These are phyloP conservation scores for Vigna angularis DNA, from an alignment of 306 rosid genomes.

Conservation along the genomic window DNA sequence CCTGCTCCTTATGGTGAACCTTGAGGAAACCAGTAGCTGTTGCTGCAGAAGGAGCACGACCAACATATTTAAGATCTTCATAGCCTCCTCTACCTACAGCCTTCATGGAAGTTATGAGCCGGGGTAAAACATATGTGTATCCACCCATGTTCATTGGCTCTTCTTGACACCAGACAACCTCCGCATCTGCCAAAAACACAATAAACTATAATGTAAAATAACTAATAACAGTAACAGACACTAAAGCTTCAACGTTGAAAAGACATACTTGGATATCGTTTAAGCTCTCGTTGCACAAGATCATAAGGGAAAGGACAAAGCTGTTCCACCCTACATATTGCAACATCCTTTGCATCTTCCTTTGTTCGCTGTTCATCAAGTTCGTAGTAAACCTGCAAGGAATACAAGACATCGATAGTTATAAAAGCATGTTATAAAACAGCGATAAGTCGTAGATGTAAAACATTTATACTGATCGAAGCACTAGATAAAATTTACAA, in stretches of 20 bases:
- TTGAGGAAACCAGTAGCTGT: constrained; percentile 88
- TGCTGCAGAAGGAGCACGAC: constrained; percentile 95
- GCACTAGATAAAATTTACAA: not conserved
- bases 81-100: constrained; percentile 70
- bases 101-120: constrained; percentile 81
- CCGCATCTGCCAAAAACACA: constrained; percentile 73
- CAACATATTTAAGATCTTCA: constrained; percentile 76
- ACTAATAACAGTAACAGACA: not conserved
- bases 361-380: constrained; percentile 80
- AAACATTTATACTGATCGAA: not conserved
- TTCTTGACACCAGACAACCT: constrained; percentile 96
- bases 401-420: constrained; percentile 22
- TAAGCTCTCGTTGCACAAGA: constrained; percentile 85
- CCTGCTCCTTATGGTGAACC: constrained; percentile 83
- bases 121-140: constrained; percentile 67
- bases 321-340: constrained; percentile 95
- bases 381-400: constrained; percentile 81
- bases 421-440: constrained; percentile 17
- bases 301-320: constrained; percentile 96
- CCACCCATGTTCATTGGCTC: constrained; percentile 99
- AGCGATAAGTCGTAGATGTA: not conserved
- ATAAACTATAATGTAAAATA: not conserved
- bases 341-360: constrained; percentile 74
- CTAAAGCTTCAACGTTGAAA: not conserved
- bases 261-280: constrained; percentile 79